Evolutionary conservation across 1,284 basidiomycete genomes (phyloP).

Genomic region (Mycena citricolor): DNA sequence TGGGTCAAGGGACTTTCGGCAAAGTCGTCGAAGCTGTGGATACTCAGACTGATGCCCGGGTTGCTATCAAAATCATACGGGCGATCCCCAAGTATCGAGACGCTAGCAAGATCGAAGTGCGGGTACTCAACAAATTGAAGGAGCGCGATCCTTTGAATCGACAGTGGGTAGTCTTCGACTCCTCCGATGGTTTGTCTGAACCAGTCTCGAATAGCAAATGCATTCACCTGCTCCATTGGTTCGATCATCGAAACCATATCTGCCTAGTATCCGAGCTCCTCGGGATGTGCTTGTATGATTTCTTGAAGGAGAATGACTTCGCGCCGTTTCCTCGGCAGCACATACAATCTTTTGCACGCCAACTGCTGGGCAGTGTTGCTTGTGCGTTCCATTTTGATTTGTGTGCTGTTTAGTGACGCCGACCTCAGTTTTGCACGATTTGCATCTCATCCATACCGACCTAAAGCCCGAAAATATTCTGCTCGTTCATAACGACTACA

Average conservation of each 20-base stretch:
- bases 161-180: slow-evolving; percentile 61
- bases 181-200: slow-evolving; percentile 22
- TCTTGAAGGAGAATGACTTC: slow-evolving; percentile 97
- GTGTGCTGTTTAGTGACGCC: slow-evolving; percentile 18
- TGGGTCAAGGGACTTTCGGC: slow-evolving; percentile 98
- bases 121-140: slow-evolving; percentile 90
- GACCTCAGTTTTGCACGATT: slow-evolving; percentile 80
- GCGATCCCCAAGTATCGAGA: slow-evolving; percentile 97
- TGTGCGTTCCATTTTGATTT: slow-evolving; percentile 57
- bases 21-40: slow-evolving; percentile 97
- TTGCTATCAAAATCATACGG: slow-evolving; percentile 99
- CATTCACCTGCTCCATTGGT: slow-evolving; percentile 93
- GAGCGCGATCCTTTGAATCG: slow-evolving; percentile 87
- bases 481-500: slow-evolving; percentile 84
- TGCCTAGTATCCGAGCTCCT: slow-evolving; percentile 96
- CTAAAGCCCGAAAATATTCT: slow-evolving; percentile 99
- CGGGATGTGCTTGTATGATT: slow-evolving; percentile 98
- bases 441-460: slow-evolving; percentile 95
- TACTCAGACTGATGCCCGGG: slow-evolving; percentile 72
- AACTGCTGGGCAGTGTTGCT: slow-evolving; percentile 90
- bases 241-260: slow-evolving; percentile 97
- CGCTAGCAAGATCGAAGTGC: slow-evolving; percentile 97
- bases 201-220: slow-evolving; percentile 78
- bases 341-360: slow-evolving; percentile 94
- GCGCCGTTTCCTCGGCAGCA: slow-evolving; percentile 94